Evolutionary conservation across 2,329 filamentous ascomycete species (phyloP).

Genomic region (Rhinocladiella mackenziei): DNA sequence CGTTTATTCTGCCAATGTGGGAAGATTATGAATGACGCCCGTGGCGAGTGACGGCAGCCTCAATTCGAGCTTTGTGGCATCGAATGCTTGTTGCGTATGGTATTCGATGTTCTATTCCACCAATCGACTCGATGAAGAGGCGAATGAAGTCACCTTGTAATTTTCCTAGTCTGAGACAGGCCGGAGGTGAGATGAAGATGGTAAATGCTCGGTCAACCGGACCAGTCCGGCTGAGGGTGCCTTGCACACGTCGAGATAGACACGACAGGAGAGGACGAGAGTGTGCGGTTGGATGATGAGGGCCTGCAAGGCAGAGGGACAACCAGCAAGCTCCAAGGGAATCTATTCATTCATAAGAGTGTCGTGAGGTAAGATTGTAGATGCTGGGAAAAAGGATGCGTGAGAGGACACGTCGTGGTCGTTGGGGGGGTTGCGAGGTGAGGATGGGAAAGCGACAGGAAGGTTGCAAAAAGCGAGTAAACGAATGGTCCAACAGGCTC

Average conservation of each 20-base stretch:
- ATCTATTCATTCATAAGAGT: slow-evolving; percentile 12
- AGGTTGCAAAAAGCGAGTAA: no score
- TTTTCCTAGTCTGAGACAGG: no score
- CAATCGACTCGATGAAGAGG: slow-evolving; percentile 11
- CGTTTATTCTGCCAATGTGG: neutral
- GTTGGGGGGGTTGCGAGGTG: slow-evolving; percentile 4
- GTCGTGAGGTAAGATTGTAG: slow-evolving; percentile 13
- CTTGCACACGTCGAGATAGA: neutral
- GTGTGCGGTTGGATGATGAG: neutral
- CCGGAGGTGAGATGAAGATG: no score
- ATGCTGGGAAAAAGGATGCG: slow-evolving; percentile 7
- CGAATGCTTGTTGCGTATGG: neutral
- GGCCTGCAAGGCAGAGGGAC: neutral
- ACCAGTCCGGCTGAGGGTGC: neutral
- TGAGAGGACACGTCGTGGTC: no score
- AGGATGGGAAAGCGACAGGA: slow-evolving; percentile 5
- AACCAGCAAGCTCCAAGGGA: slow-evolving; percentile 5
- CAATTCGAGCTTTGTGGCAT: neutral
- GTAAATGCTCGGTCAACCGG: neutral
- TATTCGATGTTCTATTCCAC: neutral
- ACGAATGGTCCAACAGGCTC: no score
- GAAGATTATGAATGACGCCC: neutral
- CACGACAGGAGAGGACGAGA: neutral
- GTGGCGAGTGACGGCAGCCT: neutral
- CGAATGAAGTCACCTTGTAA: neutral